These are phyloP conservation scores for Penicillium pancosmium DNA, from an alignment of 495 filamentous ascomycete species.

Conservation along the genomic window DNA sequence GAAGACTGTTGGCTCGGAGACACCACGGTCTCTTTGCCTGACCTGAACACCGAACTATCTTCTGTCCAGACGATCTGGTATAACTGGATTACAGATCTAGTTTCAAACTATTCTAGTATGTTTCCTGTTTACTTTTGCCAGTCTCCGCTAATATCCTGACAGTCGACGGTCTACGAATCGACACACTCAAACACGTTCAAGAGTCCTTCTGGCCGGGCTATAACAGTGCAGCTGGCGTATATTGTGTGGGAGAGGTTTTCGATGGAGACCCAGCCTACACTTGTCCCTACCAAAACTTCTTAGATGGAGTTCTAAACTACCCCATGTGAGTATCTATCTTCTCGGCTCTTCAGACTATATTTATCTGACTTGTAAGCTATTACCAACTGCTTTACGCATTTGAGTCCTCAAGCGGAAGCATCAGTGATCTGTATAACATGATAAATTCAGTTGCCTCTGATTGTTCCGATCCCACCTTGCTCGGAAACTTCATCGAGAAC, in stretches of 20 bases:
- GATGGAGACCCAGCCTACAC: slow-evolving; percentile 64
- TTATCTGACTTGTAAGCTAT: slow-evolving; percentile 29
- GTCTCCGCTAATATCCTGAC: neutral
- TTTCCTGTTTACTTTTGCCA: neutral
- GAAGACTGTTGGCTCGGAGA: slow-evolving; percentile 68
- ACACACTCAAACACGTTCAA: slow-evolving; percentile 74
- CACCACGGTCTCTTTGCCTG: slow-evolving; percentile 63
- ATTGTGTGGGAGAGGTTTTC: slow-evolving; percentile 69
- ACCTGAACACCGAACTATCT: slow-evolving; percentile 64
- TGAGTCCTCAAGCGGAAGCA: slow-evolving; percentile 58
- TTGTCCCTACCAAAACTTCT: slow-evolving; percentile 63
- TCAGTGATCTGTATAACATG: slow-evolving; percentile 61
- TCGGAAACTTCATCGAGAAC: slow-evolving; percentile 80
- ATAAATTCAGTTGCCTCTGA: slow-evolving; percentile 54
- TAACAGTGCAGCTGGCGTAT: slow-evolving; percentile 66
- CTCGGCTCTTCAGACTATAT: neutral
- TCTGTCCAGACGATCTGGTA: slow-evolving; percentile 61
- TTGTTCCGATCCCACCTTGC: slow-evolving; percentile 63
- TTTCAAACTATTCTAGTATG: slow-evolving; percentile 65
- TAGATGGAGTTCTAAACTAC: slow-evolving; percentile 71
- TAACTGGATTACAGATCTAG: slow-evolving; percentile 64
- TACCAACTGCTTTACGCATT: slow-evolving; percentile 66
- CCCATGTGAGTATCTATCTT: slow-evolving; percentile 32
- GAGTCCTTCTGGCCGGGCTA: slow-evolving; percentile 70
- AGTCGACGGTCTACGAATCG: slow-evolving; percentile 80